Conservation (phyloP, 306 rosid species). For the Lagenaria siceraria region DNA sequence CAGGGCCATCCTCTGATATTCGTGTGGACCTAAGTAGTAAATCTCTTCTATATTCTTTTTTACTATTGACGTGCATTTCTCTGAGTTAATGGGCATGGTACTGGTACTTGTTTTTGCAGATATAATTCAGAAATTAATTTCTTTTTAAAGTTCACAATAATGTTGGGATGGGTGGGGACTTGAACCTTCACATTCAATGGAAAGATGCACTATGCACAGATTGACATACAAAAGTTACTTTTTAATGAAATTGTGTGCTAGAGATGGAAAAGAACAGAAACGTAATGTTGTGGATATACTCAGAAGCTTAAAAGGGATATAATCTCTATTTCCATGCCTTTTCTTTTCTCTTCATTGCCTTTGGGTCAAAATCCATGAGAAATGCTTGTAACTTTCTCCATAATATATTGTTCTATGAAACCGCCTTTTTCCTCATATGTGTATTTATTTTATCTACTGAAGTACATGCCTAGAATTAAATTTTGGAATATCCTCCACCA, state of each 20-base stretch:
- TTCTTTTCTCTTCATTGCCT: not conserved
- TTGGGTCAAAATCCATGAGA: not conserved
- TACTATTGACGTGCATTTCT: not conserved
- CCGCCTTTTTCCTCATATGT: not conserved
- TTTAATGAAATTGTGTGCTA: not conserved
- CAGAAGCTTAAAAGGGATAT: not conserved
- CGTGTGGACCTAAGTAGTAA: not conserved
- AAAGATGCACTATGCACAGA: not conserved
- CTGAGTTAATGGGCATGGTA: not conserved
- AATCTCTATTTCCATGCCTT: not conserved
- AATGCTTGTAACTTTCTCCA: not conserved
- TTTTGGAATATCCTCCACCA: not conserved
- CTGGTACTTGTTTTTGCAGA: not conserved
- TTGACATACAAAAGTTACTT: not conserved
- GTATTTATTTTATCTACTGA: not conserved
- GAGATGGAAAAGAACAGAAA: not conserved
- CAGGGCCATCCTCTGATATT: slow-evolving; percentile 5
- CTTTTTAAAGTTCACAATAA: not conserved
- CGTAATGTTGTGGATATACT: not conserved
- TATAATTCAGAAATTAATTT: not conserved
- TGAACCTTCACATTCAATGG: not conserved
- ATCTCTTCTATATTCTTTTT: not conserved
- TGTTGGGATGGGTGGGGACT: not conserved
- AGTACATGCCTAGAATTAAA: not conserved
- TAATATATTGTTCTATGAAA: not conserved